Evolutionary conservation across 805 yeast genomes (phyloP).

Genomic region (Clavispora vitiphila): DNA sequence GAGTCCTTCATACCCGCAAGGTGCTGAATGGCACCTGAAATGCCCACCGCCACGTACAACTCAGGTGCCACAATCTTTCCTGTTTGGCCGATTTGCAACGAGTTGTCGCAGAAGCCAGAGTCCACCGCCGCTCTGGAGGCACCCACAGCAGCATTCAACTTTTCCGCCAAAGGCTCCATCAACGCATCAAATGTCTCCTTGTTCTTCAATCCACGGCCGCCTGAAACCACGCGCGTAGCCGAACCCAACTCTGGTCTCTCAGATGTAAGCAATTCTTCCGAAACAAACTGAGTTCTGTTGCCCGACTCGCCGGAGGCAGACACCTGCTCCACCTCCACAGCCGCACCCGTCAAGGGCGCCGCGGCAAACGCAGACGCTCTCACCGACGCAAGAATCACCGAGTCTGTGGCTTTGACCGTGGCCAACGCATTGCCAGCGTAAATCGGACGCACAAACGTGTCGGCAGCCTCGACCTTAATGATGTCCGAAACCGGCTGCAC

Average conservation of each 20-base stretch:
- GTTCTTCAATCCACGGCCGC: slow-evolving; percentile 90
- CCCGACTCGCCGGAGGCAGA: slow-evolving; percentile 31
- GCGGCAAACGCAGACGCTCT: slow-evolving; percentile 78
- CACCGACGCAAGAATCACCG: slow-evolving; percentile 64
- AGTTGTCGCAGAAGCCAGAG: slow-evolving; percentile 91
- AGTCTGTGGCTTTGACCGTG: slow-evolving; percentile 70
- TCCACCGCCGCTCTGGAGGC: slow-evolving; percentile 99
- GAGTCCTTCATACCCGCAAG: slow-evolving; percentile 98
- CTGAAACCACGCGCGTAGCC: slow-evolving; percentile 78
- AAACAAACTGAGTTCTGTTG: slow-evolving; percentile 56
- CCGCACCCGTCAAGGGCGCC: slow-evolving; percentile 21
- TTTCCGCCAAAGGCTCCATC: slow-evolving; percentile 78
- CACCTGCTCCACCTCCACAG: slow-evolving; percentile 47
- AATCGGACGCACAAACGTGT: slow-evolving; percentile 85
- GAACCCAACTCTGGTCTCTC: slow-evolving; percentile 90
- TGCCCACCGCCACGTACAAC: slow-evolving; percentile 86
- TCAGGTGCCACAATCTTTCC: slow-evolving; percentile 98
- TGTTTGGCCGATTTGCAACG: slow-evolving; percentile 96
- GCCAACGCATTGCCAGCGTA: slow-evolving; percentile 93
- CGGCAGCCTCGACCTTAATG: slow-evolving; percentile 56
- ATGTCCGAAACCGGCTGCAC: slow-evolving; percentile 86
- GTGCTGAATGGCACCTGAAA: slow-evolving; percentile 97
- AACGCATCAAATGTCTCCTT: slow-evolving; percentile 79
- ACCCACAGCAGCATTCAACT: slow-evolving; percentile 88
- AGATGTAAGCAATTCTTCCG: slow-evolving; percentile 67